Base-by-base conservation (phyloP, 2,329 filamentous ascomycete genomes). In the Fusarium liriodendri region DNA sequence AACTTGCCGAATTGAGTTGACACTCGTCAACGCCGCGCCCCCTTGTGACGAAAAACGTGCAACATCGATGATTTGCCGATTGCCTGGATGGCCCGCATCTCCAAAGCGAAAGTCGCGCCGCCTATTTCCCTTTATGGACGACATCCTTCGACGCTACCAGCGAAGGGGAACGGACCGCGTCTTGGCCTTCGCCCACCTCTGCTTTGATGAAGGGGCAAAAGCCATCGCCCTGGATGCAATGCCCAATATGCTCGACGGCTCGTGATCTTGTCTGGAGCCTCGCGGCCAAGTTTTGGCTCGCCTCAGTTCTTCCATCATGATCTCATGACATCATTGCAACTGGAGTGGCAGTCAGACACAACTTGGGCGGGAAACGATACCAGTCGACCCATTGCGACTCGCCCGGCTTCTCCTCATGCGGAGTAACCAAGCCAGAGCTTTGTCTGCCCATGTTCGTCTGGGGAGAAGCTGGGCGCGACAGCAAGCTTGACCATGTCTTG, bases 301-400 rank as follows among this genome's bases (percentile, higher is more conserved):
- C 52, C 52, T 37, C 33, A n/a, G 27, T 58, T 58, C 20, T 58
- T 22, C 5, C 29, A 58, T 9, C 6, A 25, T 6, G 27, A 18
- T 58, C 32, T n/a, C 52, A 55, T 58, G 54, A 58, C 54, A 58
- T 58, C 54, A 58, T 58, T 25, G 32, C 33, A 35, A 27, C 54
- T 58, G 6, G 20, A 38, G 54, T 37, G n/a, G 11, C 20, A 20
- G 4, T 55, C 42, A 47, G 42, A 47, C 20, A 47, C 22, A 54
- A n/a, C 25, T 32, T n/a, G 25, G 47, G 47, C 47, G 25, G 25
- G 16, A 54, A 54, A 32, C 10, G 9, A 10, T 8, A 32, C 27
- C 47, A 35, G 50, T 32, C 4, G 13, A 20, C n/a, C 29, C 29
- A 55, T 55, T 6, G 2, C 52, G 7, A 22, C 32, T 54, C 18